phyloP scores from a whole-genome alignment of 208 protist genomes.

The Leishmania mexicana region DNA sequence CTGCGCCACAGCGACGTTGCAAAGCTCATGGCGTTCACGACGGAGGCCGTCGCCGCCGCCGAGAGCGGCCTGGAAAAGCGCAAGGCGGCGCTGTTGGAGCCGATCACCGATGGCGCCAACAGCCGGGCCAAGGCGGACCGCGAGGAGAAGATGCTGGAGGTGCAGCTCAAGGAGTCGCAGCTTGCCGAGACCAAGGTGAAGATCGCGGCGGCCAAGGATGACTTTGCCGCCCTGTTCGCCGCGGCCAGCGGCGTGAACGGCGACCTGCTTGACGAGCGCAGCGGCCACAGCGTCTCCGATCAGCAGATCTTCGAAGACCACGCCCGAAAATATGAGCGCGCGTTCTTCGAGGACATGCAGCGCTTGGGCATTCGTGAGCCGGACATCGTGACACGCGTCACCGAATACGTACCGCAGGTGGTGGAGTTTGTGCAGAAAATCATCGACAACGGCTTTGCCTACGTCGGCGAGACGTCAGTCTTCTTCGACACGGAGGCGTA shows the following conservation, averaged over 20 bases:
- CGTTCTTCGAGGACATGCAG: slow-evolving; percentile 95
- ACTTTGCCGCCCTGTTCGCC: slow-evolving; percentile 58
- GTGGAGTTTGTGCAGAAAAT: slow-evolving; percentile 94
- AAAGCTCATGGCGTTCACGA: slow-evolving; percentile 56
- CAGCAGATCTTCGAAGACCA: slow-evolving; percentile 91
- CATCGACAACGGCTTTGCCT: slow-evolving; percentile 96
- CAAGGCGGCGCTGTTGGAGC: slow-evolving; percentile 46
- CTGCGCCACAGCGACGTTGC: slow-evolving; percentile 32
- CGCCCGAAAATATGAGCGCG: slow-evolving; percentile 85
- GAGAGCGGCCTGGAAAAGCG: slow-evolving; percentile 34
- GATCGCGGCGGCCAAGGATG: slow-evolving; percentile 49
- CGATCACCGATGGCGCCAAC: slow-evolving; percentile 46
- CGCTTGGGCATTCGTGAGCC: slow-evolving; percentile 88
- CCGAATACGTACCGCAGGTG: slow-evolving; percentile 98
- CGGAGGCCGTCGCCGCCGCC: slow-evolving; percentile 45
- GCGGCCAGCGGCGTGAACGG: slow-evolving; percentile 75
- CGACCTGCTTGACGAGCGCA: slow-evolving; percentile 78
- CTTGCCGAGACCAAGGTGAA: slow-evolving; percentile 58
- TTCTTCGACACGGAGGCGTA: slow-evolving; percentile 97
- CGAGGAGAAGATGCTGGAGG: slow-evolving; percentile 84
- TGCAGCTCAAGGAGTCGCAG: slow-evolving; percentile 70
- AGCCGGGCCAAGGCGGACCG: slow-evolving; percentile 60
- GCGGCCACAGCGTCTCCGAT: slow-evolving; percentile 69
- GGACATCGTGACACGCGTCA: slow-evolving; percentile 96
- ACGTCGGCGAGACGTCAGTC: slow-evolving; percentile 91